A percentile compares a stretch with the other conserved stretches of the same genome.
Evolutionary conservation across 305 asterid species (phyloP).

Genomic region (Fraxinus dipetala): DNA sequence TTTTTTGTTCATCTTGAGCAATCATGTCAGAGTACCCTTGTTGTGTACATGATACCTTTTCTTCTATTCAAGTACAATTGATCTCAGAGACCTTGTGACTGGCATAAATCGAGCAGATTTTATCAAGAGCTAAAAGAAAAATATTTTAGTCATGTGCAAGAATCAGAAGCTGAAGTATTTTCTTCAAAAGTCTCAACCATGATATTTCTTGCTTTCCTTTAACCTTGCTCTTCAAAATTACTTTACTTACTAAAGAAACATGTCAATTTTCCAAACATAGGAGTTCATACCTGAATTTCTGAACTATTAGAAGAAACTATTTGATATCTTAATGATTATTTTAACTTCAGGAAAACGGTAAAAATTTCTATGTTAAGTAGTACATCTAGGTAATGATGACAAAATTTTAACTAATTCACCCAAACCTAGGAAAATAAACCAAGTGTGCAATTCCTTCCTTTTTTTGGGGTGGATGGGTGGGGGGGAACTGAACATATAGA

Average conservation of each 20-base stretch:
- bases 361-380: slow-evolving; percentile 8
- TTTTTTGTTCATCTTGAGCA: not conserved
- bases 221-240: not conserved
- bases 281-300: not conserved
- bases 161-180: not conserved
- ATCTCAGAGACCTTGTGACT: not conserved
- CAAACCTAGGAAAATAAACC: slow-evolving; percentile 13
- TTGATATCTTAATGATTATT: not conserved
- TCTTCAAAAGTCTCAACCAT: not conserved
- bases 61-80: not conserved
- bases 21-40: slow-evolving; percentile 1
- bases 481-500: not conserved
- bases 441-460: not conserved
- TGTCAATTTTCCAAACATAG: not conserved
- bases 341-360: not conserved
- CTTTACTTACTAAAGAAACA: not conserved
- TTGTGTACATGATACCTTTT: not conserved
- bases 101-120: not conserved
- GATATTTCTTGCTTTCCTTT: not conserved
- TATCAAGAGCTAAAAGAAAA: not conserved
- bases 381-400: not conserved
- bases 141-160: not conserved
- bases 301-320: not conserved
- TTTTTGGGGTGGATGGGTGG: not conserved
- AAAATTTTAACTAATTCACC: not conserved